Conservation (phyloP, 1,139 yeast species). For the Blastobotrys serpentis region DNA sequence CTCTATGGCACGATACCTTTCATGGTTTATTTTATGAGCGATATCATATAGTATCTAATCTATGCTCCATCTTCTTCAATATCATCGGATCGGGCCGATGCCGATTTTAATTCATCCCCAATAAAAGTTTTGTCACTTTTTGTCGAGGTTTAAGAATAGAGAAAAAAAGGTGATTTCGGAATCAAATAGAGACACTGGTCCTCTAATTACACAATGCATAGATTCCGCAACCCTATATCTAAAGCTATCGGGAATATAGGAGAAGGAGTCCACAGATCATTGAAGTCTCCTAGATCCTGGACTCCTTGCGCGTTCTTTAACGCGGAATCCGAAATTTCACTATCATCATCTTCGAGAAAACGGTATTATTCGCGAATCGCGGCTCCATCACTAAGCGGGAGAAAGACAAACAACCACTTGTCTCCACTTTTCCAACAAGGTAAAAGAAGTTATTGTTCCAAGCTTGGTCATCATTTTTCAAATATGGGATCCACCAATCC, state of each 20-base stretch:
- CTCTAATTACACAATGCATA: no score
- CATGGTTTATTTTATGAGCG: no score
- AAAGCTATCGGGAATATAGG: not conserved
- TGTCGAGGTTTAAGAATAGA: not conserved
- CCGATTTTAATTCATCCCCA: not conserved
- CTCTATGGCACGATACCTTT: no score
- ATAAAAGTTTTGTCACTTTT: not conserved
- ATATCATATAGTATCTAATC: no score
- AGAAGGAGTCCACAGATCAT: not conserved
- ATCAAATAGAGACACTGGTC: no score
- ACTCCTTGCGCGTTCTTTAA: not conserved
- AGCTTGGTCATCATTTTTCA: not conserved
- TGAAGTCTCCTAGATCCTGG: not conserved
- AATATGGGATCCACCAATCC: not conserved
- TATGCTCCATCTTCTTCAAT: no score
- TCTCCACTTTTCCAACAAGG: not conserved
- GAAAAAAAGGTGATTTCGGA: no score
- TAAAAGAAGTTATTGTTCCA: slow-evolving; percentile 1
- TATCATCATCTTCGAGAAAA: not conserved
- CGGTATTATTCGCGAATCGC: not conserved
- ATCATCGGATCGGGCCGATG: not conserved
- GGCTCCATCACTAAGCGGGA: not conserved
- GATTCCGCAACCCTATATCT: not conserved
- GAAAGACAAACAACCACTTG: not conserved
- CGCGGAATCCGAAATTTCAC: not conserved